Percentiles rank a stretch among this genome's conserved stretches.
These are phyloP conservation scores for Ceratobasidium sp. DNA, from an alignment of 1,284 basidiomycete species.

Conservation along the genomic window DNA sequence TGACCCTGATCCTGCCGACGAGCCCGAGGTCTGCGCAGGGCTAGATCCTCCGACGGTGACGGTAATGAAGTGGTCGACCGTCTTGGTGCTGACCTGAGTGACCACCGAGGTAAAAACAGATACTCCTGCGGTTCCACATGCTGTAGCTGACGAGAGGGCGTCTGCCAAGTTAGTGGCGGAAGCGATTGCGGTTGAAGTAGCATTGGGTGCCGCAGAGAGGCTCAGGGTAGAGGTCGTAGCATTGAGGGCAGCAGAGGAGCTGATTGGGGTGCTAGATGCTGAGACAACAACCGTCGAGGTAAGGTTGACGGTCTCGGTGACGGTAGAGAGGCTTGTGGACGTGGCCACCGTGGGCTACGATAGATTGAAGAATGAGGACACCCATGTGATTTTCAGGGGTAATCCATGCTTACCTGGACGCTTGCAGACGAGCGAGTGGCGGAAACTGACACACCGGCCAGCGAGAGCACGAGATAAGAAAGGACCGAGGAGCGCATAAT, in stretches of 20 bases:
- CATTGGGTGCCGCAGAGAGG: neutral
- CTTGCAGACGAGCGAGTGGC: neutral
- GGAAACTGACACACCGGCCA: slow-evolving; percentile 24
- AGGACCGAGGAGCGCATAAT: slow-evolving; percentile 7
- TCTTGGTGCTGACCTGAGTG: slow-evolving; percentile 39
- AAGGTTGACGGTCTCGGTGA: slow-evolving; percentile 29
- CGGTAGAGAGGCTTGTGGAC: slow-evolving; percentile 29
- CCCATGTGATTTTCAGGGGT: neutral
- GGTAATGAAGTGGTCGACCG: slow-evolving; percentile 38
- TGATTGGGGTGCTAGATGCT: neutral
- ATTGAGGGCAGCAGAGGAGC: neutral
- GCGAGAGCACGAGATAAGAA: neutral
- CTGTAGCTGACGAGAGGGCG: slow-evolving; percentile 15
- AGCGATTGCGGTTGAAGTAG: neutral
- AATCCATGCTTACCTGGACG: neutral
- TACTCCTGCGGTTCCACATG: slow-evolving; percentile 13
- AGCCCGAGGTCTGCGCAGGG: neutral
- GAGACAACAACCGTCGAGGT: slow-evolving; percentile 27
- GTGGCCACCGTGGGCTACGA: slow-evolving; percentile 1
- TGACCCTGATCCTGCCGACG: slow-evolving; percentile 18
- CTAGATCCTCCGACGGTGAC: slow-evolving; percentile 16
- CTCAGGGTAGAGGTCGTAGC: neutral
- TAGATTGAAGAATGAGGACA: neutral
- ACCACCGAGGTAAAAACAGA: slow-evolving; percentile 38
- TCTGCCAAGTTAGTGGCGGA: neutral